These are phyloP conservation scores for Pseudogymnoascus sp. DNA, from an alignment of 2,329 filamentous ascomycete species.

Conservation along the genomic window DNA sequence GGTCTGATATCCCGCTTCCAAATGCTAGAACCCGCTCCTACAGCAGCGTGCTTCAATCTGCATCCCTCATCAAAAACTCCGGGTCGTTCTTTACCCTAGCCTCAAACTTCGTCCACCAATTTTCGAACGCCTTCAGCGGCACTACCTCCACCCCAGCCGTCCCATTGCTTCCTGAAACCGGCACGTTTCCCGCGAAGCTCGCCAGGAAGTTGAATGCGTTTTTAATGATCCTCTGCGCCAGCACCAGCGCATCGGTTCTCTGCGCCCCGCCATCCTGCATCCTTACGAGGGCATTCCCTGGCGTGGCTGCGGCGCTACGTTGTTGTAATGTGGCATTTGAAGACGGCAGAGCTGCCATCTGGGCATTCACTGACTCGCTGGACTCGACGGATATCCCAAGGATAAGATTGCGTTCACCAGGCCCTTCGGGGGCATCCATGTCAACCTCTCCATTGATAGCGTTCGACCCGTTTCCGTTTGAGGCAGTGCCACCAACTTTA, in stretches of 20 bases:
- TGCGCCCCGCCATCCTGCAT: conserved; percentile 22
- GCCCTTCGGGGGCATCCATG: conserved; percentile 24
- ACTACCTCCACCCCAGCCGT: conserved; percentile 71
- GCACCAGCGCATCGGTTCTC: conserved; percentile 59
- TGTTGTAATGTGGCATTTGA: conserved; percentile 29
- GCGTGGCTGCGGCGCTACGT: conserved; percentile 23
- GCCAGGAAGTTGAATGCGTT: conserved; percentile 97
- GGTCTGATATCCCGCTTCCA: not conserved
- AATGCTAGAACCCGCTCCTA: not conserved
- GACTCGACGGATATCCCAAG: conserved; percentile 80
- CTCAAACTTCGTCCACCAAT: conserved; percentile 98
- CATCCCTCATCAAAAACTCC: conserved; percentile 72
- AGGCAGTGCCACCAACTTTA: conserved; percentile 48
- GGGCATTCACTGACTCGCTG: conserved; percentile 60
- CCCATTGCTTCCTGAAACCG: conserved; percentile 55
- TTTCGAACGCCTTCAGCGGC: conserved; percentile 88
- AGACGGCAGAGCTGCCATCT: conserved; percentile 54
- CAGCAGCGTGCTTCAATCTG: conserved; percentile 30
- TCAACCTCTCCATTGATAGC: conserved; percentile 37
- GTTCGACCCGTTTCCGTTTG: conserved; percentile 32
- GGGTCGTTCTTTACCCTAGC: conserved; percentile 77
- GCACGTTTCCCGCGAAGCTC: conserved; percentile 65
- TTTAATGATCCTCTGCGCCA: conserved; percentile 90
- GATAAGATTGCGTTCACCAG: conserved; percentile 43
- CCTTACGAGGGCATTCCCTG: conserved; percentile 17